Evolutionary conservation across 2,329 filamentous ascomycete species (phyloP).

Genomic region (Clarireedia homoeocarpa): DNA sequence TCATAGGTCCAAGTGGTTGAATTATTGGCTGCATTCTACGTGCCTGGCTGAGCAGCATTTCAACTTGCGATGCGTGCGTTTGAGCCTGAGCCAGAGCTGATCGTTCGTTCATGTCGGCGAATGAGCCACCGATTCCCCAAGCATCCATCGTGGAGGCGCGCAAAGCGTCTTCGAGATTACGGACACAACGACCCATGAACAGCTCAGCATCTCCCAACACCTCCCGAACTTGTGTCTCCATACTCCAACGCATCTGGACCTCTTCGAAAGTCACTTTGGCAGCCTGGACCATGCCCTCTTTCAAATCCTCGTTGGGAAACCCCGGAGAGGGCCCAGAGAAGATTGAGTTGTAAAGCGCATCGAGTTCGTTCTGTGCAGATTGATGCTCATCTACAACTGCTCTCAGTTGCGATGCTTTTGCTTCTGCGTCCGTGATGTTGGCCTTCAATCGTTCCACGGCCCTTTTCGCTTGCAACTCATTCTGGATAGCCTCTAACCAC

Average conservation of each 20-base stretch:
- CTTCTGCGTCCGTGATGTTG: conserved; percentile 35
- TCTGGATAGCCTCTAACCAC: conserved; percentile 44
- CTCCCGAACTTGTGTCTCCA: conserved; percentile 34
- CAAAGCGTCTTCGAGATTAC: conserved; percentile 36
- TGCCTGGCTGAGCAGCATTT: conserved; percentile 34
- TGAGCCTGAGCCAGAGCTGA: conserved; percentile 44
- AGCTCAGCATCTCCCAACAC: conserved; percentile 34
- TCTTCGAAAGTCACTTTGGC: conserved; percentile 33
- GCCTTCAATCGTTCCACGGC: conserved; percentile 27
- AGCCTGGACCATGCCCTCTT: conserved; percentile 32
- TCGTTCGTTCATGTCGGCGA: conserved; percentile 15
- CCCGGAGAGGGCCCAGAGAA: conserved; percentile 44
- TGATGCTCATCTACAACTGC: conserved; percentile 30
- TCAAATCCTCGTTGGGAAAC: conserved; percentile 43
- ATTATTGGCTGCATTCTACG: conserved; percentile 33
- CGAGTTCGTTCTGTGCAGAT: conserved; percentile 39
- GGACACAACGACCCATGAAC: conserved; percentile 31
- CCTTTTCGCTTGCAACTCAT: conserved; percentile 33
- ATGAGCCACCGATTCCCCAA: conserved; percentile 35
- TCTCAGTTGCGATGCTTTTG: conserved; percentile 32
- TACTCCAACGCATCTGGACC: conserved; percentile 30
- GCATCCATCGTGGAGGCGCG: conserved; percentile 38
- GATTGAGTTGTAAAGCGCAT: conserved; percentile 42
- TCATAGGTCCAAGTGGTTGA: conserved; percentile 31
- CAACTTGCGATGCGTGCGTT: conserved; percentile 40